Percentiles rank a stretch among this genome's conserved stretches.
Evolutionary conservation across 139 green algal species (phyloP).

Genomic region (Picochlorum sp.): DNA sequence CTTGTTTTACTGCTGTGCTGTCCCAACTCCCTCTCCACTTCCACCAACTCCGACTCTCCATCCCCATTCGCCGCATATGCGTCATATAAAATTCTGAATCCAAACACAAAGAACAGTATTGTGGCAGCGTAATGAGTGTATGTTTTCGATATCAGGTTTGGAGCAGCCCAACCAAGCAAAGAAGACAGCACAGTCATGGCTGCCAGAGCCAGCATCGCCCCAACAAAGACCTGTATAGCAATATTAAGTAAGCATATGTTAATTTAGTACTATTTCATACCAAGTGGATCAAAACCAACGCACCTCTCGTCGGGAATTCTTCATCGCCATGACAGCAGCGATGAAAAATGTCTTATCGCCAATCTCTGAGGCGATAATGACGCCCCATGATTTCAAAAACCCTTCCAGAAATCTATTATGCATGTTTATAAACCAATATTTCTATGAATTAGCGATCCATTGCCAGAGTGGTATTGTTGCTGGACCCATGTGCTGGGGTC

Average conservation of each 20-base stretch:
- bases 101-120: constrained; percentile 87
- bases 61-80: constrained; percentile 17
- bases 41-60: constrained; percentile 59
- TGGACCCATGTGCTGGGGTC: too few species aligned
- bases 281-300: neutral
- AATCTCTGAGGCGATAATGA: constrained; percentile 50
- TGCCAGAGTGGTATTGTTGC: too few species aligned
- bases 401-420: constrained; percentile 30
- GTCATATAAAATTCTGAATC: constrained; percentile 71
- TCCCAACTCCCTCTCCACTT: constrained; percentile 53
- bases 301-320: constrained; percentile 53
- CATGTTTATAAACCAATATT: neutral
- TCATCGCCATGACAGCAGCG: constrained; percentile 84
- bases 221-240: constrained; percentile 68
- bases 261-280: neutral
- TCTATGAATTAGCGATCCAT: neutral
- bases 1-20: constrained; percentile 6
- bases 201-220: constrained; percentile 67
- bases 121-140: constrained; percentile 82
- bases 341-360: constrained; percentile 99
- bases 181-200: constrained; percentile 88
- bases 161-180: constrained; percentile 74
- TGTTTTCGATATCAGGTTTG: constrained; percentile 70
- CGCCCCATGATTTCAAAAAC: constrained; percentile 52
- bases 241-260: too few species aligned